phyloP scores from a whole-genome alignment of 2,329 filamentous ascomycete species.

The Aspergillus carbonarius region DNA sequence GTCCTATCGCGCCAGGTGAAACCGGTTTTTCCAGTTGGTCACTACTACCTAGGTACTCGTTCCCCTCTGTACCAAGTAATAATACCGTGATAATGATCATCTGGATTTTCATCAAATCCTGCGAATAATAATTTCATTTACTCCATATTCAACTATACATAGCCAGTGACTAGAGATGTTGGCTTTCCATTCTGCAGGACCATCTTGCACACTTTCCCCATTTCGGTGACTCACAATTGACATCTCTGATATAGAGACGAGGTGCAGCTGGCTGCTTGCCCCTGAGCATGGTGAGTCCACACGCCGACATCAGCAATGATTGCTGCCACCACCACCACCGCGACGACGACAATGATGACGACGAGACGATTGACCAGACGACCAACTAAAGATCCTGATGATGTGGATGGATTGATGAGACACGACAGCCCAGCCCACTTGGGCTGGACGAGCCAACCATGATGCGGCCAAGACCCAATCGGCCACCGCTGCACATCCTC shows the following conservation, averaged over 20 bases:
- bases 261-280: background rate
- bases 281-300: background rate
- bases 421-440: constrained; percentile 19
- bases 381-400: constrained; percentile 16
- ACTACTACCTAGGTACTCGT: too few relatives aligned
- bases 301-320: background rate
- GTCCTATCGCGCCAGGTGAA: constrained; percentile 1
- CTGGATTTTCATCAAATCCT: background rate
- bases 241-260: background rate
- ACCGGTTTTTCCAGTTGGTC: constrained; percentile 3
- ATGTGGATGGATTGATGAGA: constrained; percentile 18
- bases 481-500: constrained; percentile 16
- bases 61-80: background rate
- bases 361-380: background rate
- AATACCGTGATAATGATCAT: background rate
- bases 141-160: background rate
- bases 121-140: background rate
- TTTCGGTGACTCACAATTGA: background rate
- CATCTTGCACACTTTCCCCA: background rate
- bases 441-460: constrained; percentile 15
- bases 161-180: background rate
- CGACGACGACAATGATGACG: background rate
- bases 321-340: background rate
- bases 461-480: constrained; percentile 15
- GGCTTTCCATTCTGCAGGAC: background rate